Evolutionary conservation across 2,329 filamentous ascomycete species (phyloP).

Genomic region (Aspergillus melleus): DNA sequence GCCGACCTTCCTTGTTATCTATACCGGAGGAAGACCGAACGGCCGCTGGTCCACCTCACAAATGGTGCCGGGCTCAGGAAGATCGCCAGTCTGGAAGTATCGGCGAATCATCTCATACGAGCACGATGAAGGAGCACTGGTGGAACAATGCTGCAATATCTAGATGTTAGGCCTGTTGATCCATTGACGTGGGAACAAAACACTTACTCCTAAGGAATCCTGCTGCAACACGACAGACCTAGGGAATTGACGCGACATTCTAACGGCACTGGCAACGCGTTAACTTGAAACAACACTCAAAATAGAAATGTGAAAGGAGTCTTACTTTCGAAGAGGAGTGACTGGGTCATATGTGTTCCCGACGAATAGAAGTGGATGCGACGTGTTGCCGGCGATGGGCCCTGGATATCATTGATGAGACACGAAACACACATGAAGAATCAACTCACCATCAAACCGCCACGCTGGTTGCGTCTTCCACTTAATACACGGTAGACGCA

Average conservation of each 20-base stretch:
- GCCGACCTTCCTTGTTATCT: not conserved
- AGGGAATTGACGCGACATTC: not conserved
- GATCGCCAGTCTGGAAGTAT: conserved; percentile 7
- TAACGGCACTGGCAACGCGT: not conserved
- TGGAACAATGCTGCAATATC: conserved; percentile 1
- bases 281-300: not conserved
- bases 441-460: not conserved
- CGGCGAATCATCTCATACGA: not conserved
- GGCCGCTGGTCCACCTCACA: conserved; percentile 6
- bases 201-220: conserved; percentile 5
- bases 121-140: conserved; percentile 2
- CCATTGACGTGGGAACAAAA: not conserved
- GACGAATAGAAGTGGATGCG: conserved; percentile 2
- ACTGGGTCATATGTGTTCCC: conserved; percentile 5
- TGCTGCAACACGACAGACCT: conserved; percentile 1
- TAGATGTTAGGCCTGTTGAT: not conserved
- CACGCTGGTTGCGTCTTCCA: not conserved
- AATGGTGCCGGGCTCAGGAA: not conserved
- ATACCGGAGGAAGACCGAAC: not conserved
- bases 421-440: not conserved
- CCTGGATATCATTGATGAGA: not conserved
- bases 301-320: not conserved
- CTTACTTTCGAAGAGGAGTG: conserved; percentile 4
- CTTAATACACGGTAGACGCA: conserved; percentile 1
- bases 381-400: conserved; percentile 1